Percentiles rank a stretch among this genome's conserved stretches.
Conservation (phyloP, 2,329 filamentous ascomycete species). For the Orbilia oligospora region DNA sequence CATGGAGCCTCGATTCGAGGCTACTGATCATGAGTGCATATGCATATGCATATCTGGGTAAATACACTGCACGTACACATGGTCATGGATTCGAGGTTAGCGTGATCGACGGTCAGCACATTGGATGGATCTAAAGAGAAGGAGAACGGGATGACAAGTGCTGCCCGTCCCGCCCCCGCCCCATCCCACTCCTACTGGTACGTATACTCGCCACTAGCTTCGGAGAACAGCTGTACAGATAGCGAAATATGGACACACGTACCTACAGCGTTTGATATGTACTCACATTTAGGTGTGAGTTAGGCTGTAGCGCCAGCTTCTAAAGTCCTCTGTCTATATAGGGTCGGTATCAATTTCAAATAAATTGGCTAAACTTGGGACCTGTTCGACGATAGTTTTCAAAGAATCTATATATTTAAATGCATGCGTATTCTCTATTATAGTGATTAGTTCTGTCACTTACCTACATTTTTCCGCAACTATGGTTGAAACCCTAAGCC, state of each 20-base stretch:
- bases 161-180: not conserved
- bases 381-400: slow-evolving; percentile 3
- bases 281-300: too few species aligned
- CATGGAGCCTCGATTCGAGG: too few species aligned
- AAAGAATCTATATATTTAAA: slow-evolving; percentile 1
- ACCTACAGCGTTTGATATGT: slow-evolving; percentile 7
- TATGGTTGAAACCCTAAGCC: slow-evolving; percentile 21
- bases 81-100: too few species aligned
- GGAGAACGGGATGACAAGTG: slow-evolving; percentile 7
- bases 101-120: too few species aligned
- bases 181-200: not conserved
- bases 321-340: slow-evolving; percentile 10
- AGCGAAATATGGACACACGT: too few species aligned
- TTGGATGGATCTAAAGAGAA: slow-evolving; percentile 9
- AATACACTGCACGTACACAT: slow-evolving; percentile 7
- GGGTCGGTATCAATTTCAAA: not conserved
- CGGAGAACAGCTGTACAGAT: too few species aligned
- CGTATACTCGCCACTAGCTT: too few species aligned
- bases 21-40: too few species aligned
- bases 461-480: slow-evolving; percentile 1
- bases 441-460: not conserved
- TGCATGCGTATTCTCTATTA: too few species aligned
- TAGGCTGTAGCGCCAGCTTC: too few species aligned
- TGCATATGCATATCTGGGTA: slow-evolving; percentile 13
- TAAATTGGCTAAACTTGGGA: slow-evolving; percentile 7